Conservation (phyloP, 2,329 filamentous ascomycete species). For the Colletotrichum tabaci region DNA sequence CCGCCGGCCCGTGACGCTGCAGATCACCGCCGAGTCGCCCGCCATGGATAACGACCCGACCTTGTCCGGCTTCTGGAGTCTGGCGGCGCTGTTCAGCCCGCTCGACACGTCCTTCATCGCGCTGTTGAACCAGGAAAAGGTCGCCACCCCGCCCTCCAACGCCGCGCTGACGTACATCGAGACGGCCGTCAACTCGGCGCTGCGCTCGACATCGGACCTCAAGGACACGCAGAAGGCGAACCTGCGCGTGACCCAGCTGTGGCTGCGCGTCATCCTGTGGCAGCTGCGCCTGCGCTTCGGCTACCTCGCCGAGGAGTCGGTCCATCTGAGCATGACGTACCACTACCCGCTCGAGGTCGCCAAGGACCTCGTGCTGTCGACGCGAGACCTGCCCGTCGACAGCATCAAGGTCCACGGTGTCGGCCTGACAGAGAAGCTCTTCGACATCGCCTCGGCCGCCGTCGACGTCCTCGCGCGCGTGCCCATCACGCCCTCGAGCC, state of each 20-base stretch:
- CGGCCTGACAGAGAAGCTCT: constrained; percentile 63
- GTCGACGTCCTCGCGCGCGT: constrained; percentile 61
- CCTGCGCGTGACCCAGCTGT: constrained; percentile 60
- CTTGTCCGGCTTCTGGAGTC: constrained; percentile 56
- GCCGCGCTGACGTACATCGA: constrained; percentile 55
- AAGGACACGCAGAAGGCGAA: constrained; percentile 63
- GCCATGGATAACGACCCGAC: constrained; percentile 50
- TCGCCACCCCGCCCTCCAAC: constrained; percentile 50
- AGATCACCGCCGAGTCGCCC: constrained; percentile 56
- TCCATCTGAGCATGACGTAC: constrained; percentile 55
- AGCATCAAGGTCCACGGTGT: constrained; percentile 61
- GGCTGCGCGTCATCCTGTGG: constrained; percentile 62
- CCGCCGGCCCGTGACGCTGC: constrained; percentile 59
- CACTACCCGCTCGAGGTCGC: constrained; percentile 60
- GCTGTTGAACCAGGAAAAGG: constrained; percentile 56
- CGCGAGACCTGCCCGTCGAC: constrained; percentile 54
- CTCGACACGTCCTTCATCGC: constrained; percentile 61
- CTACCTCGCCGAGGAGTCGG: constrained; percentile 53
- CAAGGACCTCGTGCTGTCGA: constrained; percentile 57
- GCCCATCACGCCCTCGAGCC: constrained; percentile 50
- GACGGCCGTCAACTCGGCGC: constrained; percentile 53
- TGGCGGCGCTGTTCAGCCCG: constrained; percentile 58
- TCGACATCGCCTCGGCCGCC: constrained; percentile 61
- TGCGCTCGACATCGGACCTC: constrained; percentile 51
- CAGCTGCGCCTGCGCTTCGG: constrained; percentile 60